These are phyloP conservation scores for Liquidambar formosana DNA, from an alignment of 164 flowering plant species.

Conservation along the genomic window DNA sequence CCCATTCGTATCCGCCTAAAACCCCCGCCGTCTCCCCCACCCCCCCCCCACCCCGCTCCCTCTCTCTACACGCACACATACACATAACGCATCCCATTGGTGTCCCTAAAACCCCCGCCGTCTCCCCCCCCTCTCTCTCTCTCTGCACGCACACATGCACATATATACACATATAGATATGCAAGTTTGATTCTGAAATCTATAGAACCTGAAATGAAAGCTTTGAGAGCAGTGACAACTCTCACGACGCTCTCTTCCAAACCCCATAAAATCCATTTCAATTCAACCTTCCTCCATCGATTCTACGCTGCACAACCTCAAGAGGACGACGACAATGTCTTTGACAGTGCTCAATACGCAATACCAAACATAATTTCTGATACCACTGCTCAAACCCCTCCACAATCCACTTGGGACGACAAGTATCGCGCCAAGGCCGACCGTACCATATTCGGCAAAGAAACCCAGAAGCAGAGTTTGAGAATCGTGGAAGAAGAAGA, in stretches of 20 bases:
- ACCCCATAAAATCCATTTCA: constrained; percentile 15
- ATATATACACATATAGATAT: too few relatives aligned
- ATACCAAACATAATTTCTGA: constrained; percentile 25
- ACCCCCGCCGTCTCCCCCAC: too few relatives aligned
- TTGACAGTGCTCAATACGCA: constrained; percentile 61
- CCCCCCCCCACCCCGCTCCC: too few relatives aligned
- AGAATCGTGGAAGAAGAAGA: constrained; percentile 28
- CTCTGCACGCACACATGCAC: too few relatives aligned
- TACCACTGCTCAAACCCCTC: background rate
- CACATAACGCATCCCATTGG: too few relatives aligned
- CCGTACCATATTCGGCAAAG: constrained; percentile 41
- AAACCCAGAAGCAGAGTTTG: constrained; percentile 19
- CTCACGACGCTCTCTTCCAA: constrained; percentile 24
- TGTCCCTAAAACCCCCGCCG: too few relatives aligned
- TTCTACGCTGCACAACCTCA: constrained; percentile 54
- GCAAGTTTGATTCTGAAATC: too few relatives aligned
- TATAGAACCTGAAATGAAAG: constrained; percentile 21
- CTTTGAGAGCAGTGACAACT: constrained; percentile 34
- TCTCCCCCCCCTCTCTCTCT: too few relatives aligned
- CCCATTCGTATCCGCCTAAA: too few relatives aligned
- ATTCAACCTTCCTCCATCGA: constrained; percentile 28
- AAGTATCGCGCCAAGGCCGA: constrained; percentile 59
- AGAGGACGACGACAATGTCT: constrained; percentile 39
- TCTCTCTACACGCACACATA: too few relatives aligned
- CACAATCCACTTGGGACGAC: constrained; percentile 58